Evolutionary conservation across 352 stramenopile genomes (phyloP).

Genomic region (Globisporangium viniferum): DNA sequence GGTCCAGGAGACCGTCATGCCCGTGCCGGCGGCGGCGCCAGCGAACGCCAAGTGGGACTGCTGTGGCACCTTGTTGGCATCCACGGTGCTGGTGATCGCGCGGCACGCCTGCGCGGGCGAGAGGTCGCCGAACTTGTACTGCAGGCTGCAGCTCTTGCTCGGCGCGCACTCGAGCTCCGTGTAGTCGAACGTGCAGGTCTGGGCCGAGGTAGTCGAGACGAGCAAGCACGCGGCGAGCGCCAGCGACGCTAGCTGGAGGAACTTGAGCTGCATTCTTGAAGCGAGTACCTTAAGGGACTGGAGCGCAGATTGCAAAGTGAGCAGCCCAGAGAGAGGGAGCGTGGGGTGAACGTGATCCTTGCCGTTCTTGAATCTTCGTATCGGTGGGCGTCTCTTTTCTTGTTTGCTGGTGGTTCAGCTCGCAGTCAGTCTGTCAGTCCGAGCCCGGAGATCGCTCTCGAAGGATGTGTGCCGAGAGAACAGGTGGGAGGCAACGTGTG

Average conservation of each 20-base stretch:
- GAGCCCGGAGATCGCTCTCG: neutral
- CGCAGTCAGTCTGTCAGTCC: no score
- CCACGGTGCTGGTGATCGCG: conserved; percentile 8
- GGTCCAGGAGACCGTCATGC: conserved; percentile 64
- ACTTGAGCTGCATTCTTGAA: neutral
- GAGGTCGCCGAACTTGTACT: conserved; percentile 43
- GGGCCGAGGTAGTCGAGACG: neutral
- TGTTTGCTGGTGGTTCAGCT: conserved; percentile 3
- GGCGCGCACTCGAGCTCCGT: conserved; percentile 28
- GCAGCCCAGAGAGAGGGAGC: neutral
- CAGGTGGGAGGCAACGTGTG: neutral
- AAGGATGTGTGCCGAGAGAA: neutral
- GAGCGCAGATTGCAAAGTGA: neutral
- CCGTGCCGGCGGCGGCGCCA: conserved; percentile 34
- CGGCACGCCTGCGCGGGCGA: conserved; percentile 43
- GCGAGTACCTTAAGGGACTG: neutral
- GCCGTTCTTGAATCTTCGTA: neutral
- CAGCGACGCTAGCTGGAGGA: neutral
- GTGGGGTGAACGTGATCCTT: neutral
- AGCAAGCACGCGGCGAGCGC: neutral
- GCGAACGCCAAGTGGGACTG: conserved; percentile 60
- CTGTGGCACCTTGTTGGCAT: conserved; percentile 28
- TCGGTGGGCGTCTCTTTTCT: neutral
- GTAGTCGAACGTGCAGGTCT: conserved; percentile 26
- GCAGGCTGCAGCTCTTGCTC: conserved; percentile 11